A percentile compares a stretch with the other conserved stretches of the same genome.
Conservation (phyloP, 1,139 yeast genomes). For the Lizanozyma gosingica region DNA sequence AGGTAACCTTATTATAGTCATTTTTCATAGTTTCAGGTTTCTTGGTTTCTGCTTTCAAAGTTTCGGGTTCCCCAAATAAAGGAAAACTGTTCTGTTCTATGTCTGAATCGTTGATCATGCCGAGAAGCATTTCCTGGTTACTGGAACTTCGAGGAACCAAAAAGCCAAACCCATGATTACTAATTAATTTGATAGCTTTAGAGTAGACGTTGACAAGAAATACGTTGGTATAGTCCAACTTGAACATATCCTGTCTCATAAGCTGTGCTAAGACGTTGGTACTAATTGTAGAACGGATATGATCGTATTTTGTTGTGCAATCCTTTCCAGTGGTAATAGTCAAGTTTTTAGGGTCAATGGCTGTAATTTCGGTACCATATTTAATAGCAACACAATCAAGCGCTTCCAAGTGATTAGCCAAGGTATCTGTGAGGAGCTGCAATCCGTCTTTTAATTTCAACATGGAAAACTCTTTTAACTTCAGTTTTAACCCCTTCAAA, state of each 20-base stretch:
- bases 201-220: conserved; percentile 57
- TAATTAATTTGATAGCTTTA: conserved; percentile 19
- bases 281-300: conserved; percentile 50
- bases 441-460: conserved; percentile 42
- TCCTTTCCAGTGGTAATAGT: conserved; percentile 6
- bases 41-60: conserved; percentile 6
- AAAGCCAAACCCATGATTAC: conserved; percentile 71
- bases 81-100: conserved; percentile 44
- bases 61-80: conserved; percentile 11
- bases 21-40: conserved; percentile 1
- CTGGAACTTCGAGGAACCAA: conserved; percentile 55
- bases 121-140: conserved; percentile 60
- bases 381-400: conserved; percentile 33
- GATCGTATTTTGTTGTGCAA: conserved; percentile 27
- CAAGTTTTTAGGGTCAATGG: conserved; percentile 13
- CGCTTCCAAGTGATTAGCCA: conserved; percentile 25
- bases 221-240: conserved; percentile 44
- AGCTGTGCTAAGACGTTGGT: conserved; percentile 22
- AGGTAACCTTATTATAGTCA: conserved; percentile 61
- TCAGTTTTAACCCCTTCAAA: conserved; percentile 22
- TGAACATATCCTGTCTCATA: conserved; percentile 9
- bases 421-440: conserved; percentile 37
- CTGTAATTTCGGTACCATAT: conserved; percentile 14
- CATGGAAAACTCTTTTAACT: conserved; percentile 38
- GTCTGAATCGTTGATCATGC: conserved; percentile 87